Conservation (phyloP, 441 rosid genomes). For the Euphorbia schlechtendalii region DNA sequence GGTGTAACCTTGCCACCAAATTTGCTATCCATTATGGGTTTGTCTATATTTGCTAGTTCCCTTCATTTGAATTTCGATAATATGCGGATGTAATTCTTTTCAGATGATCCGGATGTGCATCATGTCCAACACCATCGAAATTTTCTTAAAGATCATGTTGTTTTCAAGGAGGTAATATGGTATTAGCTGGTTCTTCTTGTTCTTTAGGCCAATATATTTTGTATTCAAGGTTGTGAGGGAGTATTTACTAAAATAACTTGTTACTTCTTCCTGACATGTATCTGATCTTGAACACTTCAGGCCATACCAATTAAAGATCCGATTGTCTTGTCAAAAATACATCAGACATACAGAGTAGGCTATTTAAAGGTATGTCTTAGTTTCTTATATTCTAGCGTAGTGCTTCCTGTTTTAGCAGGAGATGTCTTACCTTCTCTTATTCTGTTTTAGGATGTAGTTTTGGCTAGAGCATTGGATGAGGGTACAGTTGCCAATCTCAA, state of each 20-base stretch:
- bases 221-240: background rate
- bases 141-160: constrained; percentile 86
- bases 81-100: constrained; percentile 17
- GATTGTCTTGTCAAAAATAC: constrained; percentile 85
- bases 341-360: constrained; percentile 96
- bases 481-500: constrained; percentile 78
- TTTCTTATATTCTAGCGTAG: no score
- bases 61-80: background rate
- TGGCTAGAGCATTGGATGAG: constrained; percentile 95
- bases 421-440: constrained; percentile 23
- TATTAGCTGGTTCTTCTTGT: constrained; percentile 11
- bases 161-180: constrained; percentile 81
- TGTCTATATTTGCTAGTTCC: background rate
- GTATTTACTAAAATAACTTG: constrained; percentile 1
- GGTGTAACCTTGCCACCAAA: background rate
- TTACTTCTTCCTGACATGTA: constrained; percentile 14
- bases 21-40: background rate
- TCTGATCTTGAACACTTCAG: constrained; percentile 33
- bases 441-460: constrained; percentile 82
- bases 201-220: background rate
- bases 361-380: constrained; percentile 86
- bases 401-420: constrained; percentile 2
- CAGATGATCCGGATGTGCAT: constrained; percentile 90
- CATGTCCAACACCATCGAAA: constrained; percentile 75
- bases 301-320: constrained; percentile 89